A percentile compares a stretch with the other conserved stretches of the same genome.
phyloP scores from a whole-genome alignment of 257 asterid genomes.

The Solanum commersonii region DNA sequence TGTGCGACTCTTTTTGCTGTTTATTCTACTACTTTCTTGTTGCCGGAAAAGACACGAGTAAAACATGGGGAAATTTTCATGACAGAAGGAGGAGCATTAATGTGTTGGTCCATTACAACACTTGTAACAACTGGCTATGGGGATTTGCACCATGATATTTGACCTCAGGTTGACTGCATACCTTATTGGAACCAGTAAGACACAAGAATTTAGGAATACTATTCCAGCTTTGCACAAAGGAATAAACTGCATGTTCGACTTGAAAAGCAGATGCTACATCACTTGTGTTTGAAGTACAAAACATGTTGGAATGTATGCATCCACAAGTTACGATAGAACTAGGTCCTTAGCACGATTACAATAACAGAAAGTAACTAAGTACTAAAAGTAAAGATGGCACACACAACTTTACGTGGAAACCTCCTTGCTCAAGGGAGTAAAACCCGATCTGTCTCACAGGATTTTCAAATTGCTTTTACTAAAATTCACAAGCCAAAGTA shows the following conservation, averaged over 20 bases:
- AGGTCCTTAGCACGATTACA: no score
- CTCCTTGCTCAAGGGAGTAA: no score
- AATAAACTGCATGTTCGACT: conserved; percentile 53
- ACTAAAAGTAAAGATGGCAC: no score
- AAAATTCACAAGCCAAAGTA: no score
- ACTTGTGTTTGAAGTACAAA: conserved; percentile 52
- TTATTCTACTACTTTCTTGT: conserved; percentile 54
- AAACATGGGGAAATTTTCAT: conserved; percentile 31
- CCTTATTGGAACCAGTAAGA: conserved; percentile 62
- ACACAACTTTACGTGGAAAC: no score
- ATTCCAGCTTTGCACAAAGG: conserved; percentile 60
- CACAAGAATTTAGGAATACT: conserved; percentile 60
- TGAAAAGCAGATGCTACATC: conserved; percentile 70
- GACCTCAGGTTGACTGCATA: conserved; percentile 60
- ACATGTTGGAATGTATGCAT: no score
- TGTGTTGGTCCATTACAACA: conserved; percentile 61
- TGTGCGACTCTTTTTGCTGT: not conserved
- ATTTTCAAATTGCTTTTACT: no score
- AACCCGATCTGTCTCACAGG: no score
- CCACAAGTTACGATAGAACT: no score
- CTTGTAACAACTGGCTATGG: conserved; percentile 62
- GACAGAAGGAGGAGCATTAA: conserved; percentile 5
- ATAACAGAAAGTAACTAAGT: no score
- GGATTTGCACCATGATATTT: conserved; percentile 51
- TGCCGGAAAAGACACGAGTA: conserved; percentile 25